Evolutionary conservation across 1,284 basidiomycete species (phyloP), one percentile per base, ranked within the genome.

Genomic region (Pseudozyma hubeiensis): DNA sequence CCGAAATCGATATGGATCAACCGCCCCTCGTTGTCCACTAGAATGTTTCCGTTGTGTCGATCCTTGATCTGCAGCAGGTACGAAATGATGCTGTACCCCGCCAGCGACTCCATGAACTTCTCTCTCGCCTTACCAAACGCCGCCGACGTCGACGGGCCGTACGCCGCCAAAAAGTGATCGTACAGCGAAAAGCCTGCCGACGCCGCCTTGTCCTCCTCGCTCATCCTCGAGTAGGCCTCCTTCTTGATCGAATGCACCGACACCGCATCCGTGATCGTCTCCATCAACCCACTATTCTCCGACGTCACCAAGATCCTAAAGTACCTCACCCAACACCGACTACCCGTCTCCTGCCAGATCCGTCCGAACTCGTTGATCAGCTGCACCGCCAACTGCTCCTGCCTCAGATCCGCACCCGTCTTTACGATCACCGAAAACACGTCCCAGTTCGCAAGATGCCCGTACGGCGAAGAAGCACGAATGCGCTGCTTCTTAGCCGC

Each of bases 201-300:
- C 3, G 65, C 54, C 17, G 82, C 66, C 41, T 78, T 75, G 46
- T 73, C 64, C 16, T 75, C 77, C 1, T 92, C 90, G 17, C 96
- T 86, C 64, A 93, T 88, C 63, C 93, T 89, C 3, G 94, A 93
- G 85, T 99, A 99, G 81, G 97, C 94, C 4, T 94, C 92, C 86
- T 99, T 99, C 88, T 99, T 99, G 85, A 99, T 97, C 9, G 96
- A 98, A 85, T 99, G 97, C 78, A 99, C 93, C 13, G 94, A 97
- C 2, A 99, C 93, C 1, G 96, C 93, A 79, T 99, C 97, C 7
- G 93, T 96, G 62, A 85, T 81, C 5, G 82, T 84, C 70, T 84
- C 82, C 75, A 84, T 84, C 55, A 99, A 86, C 10, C 96, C 97
- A 17, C 94, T 97, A 9, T 89, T 90, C 66, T 93, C 93, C 24